Conservation (phyloP, 306 rosid genomes). For the Trichosanthes truncata region DNA sequence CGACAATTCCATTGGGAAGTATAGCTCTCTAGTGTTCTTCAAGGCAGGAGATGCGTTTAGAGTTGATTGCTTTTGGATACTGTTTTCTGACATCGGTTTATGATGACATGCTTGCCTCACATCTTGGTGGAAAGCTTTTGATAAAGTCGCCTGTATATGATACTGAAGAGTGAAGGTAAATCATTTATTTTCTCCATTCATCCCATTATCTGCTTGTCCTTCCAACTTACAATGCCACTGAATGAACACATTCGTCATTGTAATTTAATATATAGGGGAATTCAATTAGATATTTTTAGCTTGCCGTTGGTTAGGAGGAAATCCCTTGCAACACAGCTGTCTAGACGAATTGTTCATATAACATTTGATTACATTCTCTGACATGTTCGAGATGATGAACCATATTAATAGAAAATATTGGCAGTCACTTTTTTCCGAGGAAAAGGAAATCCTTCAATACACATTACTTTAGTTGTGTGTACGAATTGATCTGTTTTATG, state of each 20-base stretch:
- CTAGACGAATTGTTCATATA: constrained; percentile 35
- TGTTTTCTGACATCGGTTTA: constrained; percentile 19
- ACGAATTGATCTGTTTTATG: background rate
- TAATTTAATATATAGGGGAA: constrained; percentile 38
- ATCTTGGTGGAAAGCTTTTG: constrained; percentile 23
- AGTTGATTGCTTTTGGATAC: constrained; percentile 19
- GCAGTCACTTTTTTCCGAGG: constrained; percentile 3
- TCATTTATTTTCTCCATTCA: constrained; percentile 27
- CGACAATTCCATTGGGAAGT: constrained; percentile 25
- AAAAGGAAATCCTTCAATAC: background rate
- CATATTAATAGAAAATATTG: background rate
- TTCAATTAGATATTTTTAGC: constrained; percentile 31
- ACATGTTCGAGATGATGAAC: constrained; percentile 1
- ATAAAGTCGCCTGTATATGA: constrained; percentile 27
- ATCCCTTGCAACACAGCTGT: constrained; percentile 19
- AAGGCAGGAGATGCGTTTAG: constrained; percentile 23
- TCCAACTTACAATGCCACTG: constrained; percentile 33
- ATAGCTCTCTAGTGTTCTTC: constrained; percentile 18
- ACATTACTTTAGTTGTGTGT: background rate
- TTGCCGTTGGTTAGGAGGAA: constrained; percentile 23
- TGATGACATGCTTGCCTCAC: constrained; percentile 10
- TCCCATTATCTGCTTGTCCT: constrained; percentile 33
- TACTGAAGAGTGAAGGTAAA: constrained; percentile 33
- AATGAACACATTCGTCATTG: constrained; percentile 30
- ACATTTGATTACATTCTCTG: constrained; percentile 7